Base-by-base conservation (phyloP, 2,329 filamentous ascomycete genomes). In the Sporothrix curviconia region DNA sequence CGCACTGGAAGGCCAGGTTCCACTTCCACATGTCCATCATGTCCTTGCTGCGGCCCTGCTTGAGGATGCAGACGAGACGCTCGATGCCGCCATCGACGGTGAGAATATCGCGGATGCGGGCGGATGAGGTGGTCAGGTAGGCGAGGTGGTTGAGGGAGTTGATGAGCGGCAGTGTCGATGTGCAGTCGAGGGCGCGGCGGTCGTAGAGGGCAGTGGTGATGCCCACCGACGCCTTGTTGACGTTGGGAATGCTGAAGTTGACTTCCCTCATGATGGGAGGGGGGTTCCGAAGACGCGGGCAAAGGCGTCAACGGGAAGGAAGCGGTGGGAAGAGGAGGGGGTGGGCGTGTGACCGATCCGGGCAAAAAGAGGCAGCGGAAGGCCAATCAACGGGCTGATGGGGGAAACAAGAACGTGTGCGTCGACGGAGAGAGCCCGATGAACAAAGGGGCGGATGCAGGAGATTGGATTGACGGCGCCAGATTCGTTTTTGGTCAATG, bases 21-120 rank as follows among this genome's bases (percentile, higher is more conserved):
- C 94, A 99, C 75, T 97, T 97, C 94, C 94, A 99, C 89, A 96
- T 96, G 72, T 96, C 92, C 92, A 97, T 96, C 85, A 96, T 87
- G 71, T 99, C 92, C 74, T 92, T 95, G 75, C 90, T 96, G 69
- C 94, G 83, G 62, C 94, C 94, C 74, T 96, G 90, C 74, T 99
- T 99, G 72, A 99, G 83, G 69, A 99, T 96, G 81, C 91, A 96
- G 70, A 99, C 90, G 65, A 99, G 78, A 63, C 92, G 80, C 77
- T 99, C 94, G 72, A 99, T 94, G 61, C 94, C 94, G 73, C 94
- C 94, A 87, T 99, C 94, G 75, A 99, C 90, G 58, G 92, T 97
- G 63, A 99, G 82, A 62, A 99, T 99, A 71, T 99, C 94, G 66
- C 94, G 85, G 72, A 99, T 99, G 62, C 94, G 90, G 61, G 92